Base-by-base conservation (phyloP, 805 yeast species). In the Scheffersomyces spartinae region DNA sequence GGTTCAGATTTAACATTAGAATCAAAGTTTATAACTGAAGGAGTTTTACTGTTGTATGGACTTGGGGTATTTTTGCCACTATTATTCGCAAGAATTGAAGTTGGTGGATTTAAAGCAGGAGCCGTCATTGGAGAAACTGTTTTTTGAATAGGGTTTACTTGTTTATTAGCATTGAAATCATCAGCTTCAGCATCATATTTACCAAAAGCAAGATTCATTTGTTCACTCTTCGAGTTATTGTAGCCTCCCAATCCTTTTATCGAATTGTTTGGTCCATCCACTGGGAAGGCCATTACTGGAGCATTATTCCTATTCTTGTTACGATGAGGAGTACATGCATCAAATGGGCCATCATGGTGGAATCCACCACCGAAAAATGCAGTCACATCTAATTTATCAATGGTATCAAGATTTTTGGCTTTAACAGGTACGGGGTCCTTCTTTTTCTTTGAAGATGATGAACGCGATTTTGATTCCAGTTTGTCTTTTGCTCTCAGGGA, bases 301-400 rank as follows among this genome's bases (percentile, higher is more conserved):
- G 96, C 94, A 23, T 60, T 36, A 55, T 57, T 21, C 6, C 9
- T 9, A 30, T 71, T 64, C 55, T 79, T 81, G 54, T 91, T 91
- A 49, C 97, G 74, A 51, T 83, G 95, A 6, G 98, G 97, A 3
- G 93, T 81, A 52, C 97, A 88, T 1, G 98, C 98, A 49, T 91
- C 98, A 49, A 91, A 91, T 9, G 98, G 98, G 8, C 98, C 98
- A 55, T 91, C 98, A 52, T 91, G 97, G 52, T 91, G 98, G 66
- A 91, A 91, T 2, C 93, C 83, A 25, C 82, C 76, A 14, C 95
- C 96, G 47, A 82, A 86, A 34, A 86, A 67, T 1, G 95, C 96
- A 8, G 96, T 86, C 24, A 88, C 98, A 51, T 91, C 98, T 43
- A 91, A 64, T 52, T 82, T 82, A 57, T 91, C 98, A 40, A 91